A percentile compares a stretch with the other conserved stretches of the same genome.
phyloP scores from a whole-genome alignment of 805 yeast genomes.

The Metschnikowia arizonensis region DNA sequence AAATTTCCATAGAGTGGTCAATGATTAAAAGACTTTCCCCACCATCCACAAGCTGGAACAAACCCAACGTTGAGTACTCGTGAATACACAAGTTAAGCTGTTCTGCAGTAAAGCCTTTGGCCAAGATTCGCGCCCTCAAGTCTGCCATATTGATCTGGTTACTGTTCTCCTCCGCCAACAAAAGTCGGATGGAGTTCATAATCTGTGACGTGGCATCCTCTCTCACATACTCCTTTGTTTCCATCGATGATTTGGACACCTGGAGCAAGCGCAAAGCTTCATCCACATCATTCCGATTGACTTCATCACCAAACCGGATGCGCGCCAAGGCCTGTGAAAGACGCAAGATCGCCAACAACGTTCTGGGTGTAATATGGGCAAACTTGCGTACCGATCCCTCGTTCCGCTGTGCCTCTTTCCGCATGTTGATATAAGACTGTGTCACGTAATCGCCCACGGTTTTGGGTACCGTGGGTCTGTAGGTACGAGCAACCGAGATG shows the following conservation, averaged over 20 bases:
- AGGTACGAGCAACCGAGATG: constrained; percentile 78
- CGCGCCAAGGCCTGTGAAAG: constrained; percentile 94
- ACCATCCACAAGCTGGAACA: constrained; percentile 74
- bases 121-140: constrained; percentile 61
- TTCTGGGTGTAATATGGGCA: constrained; percentile 93
- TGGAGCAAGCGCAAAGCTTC: constrained; percentile 86
- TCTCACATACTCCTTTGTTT: constrained; percentile 45
- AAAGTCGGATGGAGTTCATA: constrained; percentile 42
- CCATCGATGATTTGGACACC: constrained; percentile 82
- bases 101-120: constrained; percentile 79
- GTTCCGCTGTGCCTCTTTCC: constrained; percentile 84
- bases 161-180: constrained; percentile 42
- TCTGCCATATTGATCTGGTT: constrained; percentile 32
- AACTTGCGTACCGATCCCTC: constrained; percentile 75
- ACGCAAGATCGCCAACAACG: constrained; percentile 84
- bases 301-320: constrained; percentile 71
- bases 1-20: constrained; percentile 30
- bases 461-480: constrained; percentile 78
- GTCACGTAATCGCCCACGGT: constrained; percentile 86
- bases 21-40: constrained; percentile 58
- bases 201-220: constrained; percentile 64
- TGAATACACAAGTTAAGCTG: constrained; percentile 71
- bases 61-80: constrained; percentile 66
- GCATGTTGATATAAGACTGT: constrained; percentile 79
- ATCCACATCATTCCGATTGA: constrained; percentile 79